These are phyloP conservation scores for Neostapfia colusana DNA, from an alignment of 176 grass and related monocot species.

Conservation along the genomic window DNA sequence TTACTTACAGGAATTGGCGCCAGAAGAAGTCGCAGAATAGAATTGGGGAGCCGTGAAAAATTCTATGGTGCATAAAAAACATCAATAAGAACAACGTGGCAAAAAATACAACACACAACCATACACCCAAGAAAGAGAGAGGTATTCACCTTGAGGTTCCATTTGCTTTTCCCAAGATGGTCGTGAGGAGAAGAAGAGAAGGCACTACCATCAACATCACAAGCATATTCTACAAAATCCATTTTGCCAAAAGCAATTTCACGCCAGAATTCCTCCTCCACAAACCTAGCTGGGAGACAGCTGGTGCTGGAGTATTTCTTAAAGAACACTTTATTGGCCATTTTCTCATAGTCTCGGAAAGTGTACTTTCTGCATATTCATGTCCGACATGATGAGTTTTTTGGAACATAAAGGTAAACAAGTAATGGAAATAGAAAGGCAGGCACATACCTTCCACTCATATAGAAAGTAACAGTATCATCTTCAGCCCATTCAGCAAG, in stretches of 20 bases:
- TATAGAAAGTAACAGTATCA: conserved; percentile 87
- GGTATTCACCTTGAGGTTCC: conserved; percentile 86
- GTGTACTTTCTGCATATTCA: conserved; percentile 85
- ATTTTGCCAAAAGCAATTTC: conserved; percentile 97
- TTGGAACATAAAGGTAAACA: conserved; percentile 5
- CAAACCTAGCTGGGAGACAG: conserved; percentile 67
- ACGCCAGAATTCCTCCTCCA: conserved; percentile 98
- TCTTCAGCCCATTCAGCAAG: conserved; percentile 85
- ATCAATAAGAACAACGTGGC: conserved; percentile 10
- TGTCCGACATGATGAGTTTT: conserved; percentile 16
- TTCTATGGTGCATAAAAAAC: conserved; percentile 46
- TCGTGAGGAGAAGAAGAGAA: conserved; percentile 87
- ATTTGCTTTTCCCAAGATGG: conserved; percentile 87
- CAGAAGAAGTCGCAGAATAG: conserved; percentile 76
- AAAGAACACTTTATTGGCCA: conserved; percentile 89
- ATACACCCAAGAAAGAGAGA: background rate
- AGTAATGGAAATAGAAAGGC: conserved; percentile 10
- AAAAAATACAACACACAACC: background rate
- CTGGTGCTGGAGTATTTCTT: conserved; percentile 86
- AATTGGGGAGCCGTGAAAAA: conserved; percentile 80
- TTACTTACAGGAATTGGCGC: conserved; percentile 76
- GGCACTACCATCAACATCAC: conserved; percentile 96
- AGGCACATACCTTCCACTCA: conserved; percentile 83
- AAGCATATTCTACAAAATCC: conserved; percentile 96
- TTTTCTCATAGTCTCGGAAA: conserved; percentile 94